Base-by-base conservation (phyloP, 805 yeast genomes). In the Komagataella pseudopastoris region DNA sequence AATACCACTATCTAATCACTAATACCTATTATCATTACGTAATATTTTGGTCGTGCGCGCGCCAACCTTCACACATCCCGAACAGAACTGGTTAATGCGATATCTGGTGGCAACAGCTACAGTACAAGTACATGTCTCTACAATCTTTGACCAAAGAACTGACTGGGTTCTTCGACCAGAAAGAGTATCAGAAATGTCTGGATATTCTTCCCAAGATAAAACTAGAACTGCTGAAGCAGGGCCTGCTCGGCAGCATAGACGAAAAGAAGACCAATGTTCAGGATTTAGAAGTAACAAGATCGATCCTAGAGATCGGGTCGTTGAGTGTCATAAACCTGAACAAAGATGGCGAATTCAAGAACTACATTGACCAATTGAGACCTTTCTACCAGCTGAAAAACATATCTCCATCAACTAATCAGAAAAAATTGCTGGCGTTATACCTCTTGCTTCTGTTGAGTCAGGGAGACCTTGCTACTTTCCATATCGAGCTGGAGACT, bases 301-400 rank as follows among this genome's bases (percentile, higher is more conserved):
- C 85, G 45, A 85, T 91, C 46, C 71, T 93, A 50, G 98, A 93
- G 65, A 78, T 89, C 54, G 96, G 96, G 10, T 95, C 96, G 0
- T 71, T 91, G 51, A 77, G 86, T 16, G 77, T 90, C 49, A 80
- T 93, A 55, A 83, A 83, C 57, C 64, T 76, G 46, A 68, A 75
- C 43, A 75, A 85, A 55, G 78, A 83, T 59, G 75, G 68, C 18
- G 74, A 76, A n/a, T 88, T 89, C 61, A 83, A 83, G 56, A 83
- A 83, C 59, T 80, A 77, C 64, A 77, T 85, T 53, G 77, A 81
- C 17, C 90, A 85, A 64, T 75, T 93, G 62, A 77, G 82, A 55
- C 85, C 87, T 22, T 93, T 88, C 65, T 93, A 91, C 65, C 71
- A 71, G 54, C 69, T 59, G 59, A 65, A 55, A 4, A 48, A 54